Evolutionary conservation across 1,284 basidiomycete species (phyloP), one percentile per base, ranked within the genome.

Genomic region (Cutaneotrichosporon curvatum): DNA sequence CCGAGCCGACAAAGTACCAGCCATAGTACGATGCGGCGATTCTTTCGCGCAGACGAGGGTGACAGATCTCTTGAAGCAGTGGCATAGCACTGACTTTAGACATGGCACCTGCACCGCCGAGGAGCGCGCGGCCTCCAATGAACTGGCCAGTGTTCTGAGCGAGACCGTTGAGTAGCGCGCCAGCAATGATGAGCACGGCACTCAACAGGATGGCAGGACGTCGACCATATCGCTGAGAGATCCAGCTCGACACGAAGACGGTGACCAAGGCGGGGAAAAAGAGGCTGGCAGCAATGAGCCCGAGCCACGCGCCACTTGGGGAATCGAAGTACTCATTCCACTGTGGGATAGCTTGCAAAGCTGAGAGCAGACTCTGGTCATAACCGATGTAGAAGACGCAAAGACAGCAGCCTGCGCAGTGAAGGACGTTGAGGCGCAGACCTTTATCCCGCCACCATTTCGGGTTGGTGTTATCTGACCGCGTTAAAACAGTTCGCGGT

Each of bases 381-480:
- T 62, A 50, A 10, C 55, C 59, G 23, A 57, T 43, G 33, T 57
- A 57, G 46, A 50, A 62, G 36, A 57, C 55, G 35, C 57, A 60
- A 9, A 55, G 50, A 19, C 53, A 59, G 32, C 51, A 43, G 15
- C 55, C 52, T 25, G 47, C 51, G 20, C 44, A 46, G 45, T 61
- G 58, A 8, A 61, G 38, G 15, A 58, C 57, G 46, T 59, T 56
- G 16, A 28, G 40, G 4, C 60, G 52, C 37, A 64, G 15, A 39
- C 54, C 57, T 12, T 47, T 42, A 45, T 64, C 62, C 23, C 43
- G 53, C 55, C 54, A 62, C 62, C 62, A 64, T 12, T 19, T 43
- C 25, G 48, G 10, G 23, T 53, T 36, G 18, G 62, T 60, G 46
- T 62, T 64, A 53, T 41, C 40, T 41, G 40, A 36, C 35, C 10